Evolutionary conservation across 306 rosid species (phyloP), one percentile per base, ranked within the genome.

Genomic region (Cucurbita moschata): DNA sequence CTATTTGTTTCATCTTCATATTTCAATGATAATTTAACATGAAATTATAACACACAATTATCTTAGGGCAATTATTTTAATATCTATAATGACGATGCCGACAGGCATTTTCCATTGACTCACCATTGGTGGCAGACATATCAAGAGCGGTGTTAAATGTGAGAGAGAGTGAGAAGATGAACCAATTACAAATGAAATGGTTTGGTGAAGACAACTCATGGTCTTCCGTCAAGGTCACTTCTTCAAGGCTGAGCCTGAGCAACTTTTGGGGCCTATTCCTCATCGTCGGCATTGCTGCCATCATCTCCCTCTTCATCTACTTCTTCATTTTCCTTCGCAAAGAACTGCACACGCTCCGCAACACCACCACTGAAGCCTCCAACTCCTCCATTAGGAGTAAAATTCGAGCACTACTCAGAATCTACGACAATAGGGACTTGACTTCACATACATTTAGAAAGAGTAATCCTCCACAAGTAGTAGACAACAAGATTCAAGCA

Each of bases 261-360:
- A 87, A 85, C 79, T 87, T 90, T 21, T 74, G 88, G 83, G 92
- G 90, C 6, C 80, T 88, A 10, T 88, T 87, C 77, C 78, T 88
- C 38, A 64, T 86, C 12, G 85, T 77, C 1, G 81, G 83, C 26
- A 49, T 21, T 51, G 74, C 84, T 70, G 84, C 84, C 1, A 0
- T 81, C 2, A n/a, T 38, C 4, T 82, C 89, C 18, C 81, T 88
- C 3, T 0, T 69, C n/a, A 7, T 81, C 61, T 84, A 52, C 44
- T 46, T 46, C 10, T n/a, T 55, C 1, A 74, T 49, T 43, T 87
- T 87, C 53, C 55, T 85, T 1, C 8, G 80, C 74, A 57, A 77
- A 46, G 71, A 84, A 0, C 81, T 37, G 49, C 75, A 85, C 30
- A 56, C 75, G 7, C 46, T 77, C 75, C 53, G 10, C 6, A 18